A percentile compares a stretch with the other conserved stretches of the same genome.
Conservation (phyloP, 169 alveolate genomes). For the Plasmodium gonderi region DNA sequence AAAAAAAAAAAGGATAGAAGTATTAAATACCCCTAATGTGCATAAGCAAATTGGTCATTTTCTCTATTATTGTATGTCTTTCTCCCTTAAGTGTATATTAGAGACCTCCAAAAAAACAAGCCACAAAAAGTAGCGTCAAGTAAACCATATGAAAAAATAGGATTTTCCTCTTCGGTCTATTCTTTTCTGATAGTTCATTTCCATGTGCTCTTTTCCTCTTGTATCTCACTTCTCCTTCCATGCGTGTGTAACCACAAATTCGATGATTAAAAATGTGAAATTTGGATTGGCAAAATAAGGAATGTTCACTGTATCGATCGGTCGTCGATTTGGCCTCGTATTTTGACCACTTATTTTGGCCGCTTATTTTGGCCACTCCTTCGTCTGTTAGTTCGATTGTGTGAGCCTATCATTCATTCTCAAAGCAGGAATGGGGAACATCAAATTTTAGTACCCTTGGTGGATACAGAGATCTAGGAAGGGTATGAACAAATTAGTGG, state of each 20-base stretch:
- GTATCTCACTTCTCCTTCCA: slow-evolving; percentile 37
- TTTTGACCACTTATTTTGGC: neutral
- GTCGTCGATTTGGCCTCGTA: neutral
- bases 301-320: neutral
- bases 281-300: neutral
- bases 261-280: neutral
- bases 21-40: too few relatives aligned
- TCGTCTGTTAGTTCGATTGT: neutral
- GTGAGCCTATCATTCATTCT: too few relatives aligned
- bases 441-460: too few relatives aligned
- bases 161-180: slow-evolving; percentile 12
- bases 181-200: slow-evolving; percentile 36
- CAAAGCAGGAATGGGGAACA: too few relatives aligned
- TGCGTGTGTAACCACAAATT: neutral
- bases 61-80: neutral
- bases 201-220: slow-evolving; percentile 12
- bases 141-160: slow-evolving; percentile 48
- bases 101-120: slow-evolving; percentile 65
- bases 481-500: neutral
- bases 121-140: slow-evolving; percentile 40
- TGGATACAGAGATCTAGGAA: neutral
- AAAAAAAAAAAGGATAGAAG: too few relatives aligned
- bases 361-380: neutral
- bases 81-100: neutral
- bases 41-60: too few relatives aligned